Base-by-base conservation (phyloP, 2,329 filamentous ascomycete genomes). In the Sarocladiaceae sp. region DNA sequence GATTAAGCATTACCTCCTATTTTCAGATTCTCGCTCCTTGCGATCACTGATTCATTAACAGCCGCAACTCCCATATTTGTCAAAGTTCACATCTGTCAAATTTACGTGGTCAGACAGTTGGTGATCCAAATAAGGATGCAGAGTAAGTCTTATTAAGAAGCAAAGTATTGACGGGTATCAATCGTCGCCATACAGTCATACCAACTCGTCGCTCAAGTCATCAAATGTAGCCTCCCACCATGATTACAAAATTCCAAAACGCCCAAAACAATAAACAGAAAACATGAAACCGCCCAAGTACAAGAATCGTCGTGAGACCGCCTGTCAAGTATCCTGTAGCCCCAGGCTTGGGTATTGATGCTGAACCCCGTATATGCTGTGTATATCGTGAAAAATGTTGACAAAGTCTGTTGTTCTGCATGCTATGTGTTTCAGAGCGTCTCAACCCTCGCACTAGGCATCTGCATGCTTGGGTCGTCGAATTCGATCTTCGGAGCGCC, bases 361-460 rank as follows among this genome's bases (percentile, higher is more conserved):
- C 3, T 44, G 40, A 26, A 44, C 40, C 40, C 37, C n/a, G 17
- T n/a, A n/a, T 44, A 26, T 44, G 23, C 47, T 23, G 29, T 29
- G 26, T 28, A 13, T 23, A 11, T 44, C 50, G 37, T 33, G 18
- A 42, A 42, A 13, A 44, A 18, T 52, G 26, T 48, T 48, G 18
- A 10, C 8, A 36, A 36, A 8, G 33, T 36, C 6, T n/a, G 15
- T 10, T 7, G 33, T 17, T n/a, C 18, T n/a, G 15, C 8, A 37
- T 37, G 18, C 7, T 37, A 8, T 5, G 18, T 17, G 26, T 26
- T 26, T 53, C 23, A 83, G 68, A 84, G 71, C 54, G 69, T 76
- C 57, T 81, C 78, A 56, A 84, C 76, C 49, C 81, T 71, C 37
- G 73, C 77, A 60, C 79, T 83, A 11, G 81, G 82, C 65, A 84